These are phyloP conservation scores for Casuarina equisetifolia DNA, from an alignment of 306 rosid species.

Conservation along the genomic window DNA sequence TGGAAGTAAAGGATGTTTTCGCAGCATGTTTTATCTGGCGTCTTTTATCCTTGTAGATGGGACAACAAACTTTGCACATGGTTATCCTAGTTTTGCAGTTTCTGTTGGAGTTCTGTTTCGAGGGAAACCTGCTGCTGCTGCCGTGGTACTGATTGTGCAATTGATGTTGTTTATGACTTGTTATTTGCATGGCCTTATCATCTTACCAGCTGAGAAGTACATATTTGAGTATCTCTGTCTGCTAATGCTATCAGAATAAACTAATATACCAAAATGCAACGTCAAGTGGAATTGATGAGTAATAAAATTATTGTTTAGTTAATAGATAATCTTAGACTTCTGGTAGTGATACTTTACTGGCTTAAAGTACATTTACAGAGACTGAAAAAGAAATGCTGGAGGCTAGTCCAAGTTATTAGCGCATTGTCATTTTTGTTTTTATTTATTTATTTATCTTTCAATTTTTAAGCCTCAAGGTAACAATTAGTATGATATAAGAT, in stretches of 20 bases:
- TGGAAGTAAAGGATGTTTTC: slow-evolving; percentile 1
- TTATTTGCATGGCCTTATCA: slow-evolving; percentile 9
- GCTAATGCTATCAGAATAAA: background rate
- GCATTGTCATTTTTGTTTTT: too few species aligned
- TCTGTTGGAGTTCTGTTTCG: slow-evolving; percentile 84
- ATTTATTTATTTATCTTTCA: background rate
- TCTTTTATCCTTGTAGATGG: slow-evolving; percentile 60
- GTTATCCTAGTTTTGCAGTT: slow-evolving; percentile 94
- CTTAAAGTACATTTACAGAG: background rate
- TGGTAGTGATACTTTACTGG: background rate
- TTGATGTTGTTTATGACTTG: slow-evolving; percentile 7
- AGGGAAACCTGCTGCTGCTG: slow-evolving; percentile 93
- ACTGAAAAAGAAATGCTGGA: background rate
- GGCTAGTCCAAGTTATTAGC: background rate
- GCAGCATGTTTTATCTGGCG: slow-evolving; percentile 31
- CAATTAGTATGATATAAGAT: background rate
- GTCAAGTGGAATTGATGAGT: slow-evolving; percentile 1
- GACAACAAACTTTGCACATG: slow-evolving; percentile 93
- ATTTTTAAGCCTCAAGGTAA: background rate
- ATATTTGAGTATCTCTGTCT: background rate
- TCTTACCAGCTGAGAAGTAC: background rate
- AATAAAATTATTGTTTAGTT: background rate
- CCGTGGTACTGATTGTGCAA: slow-evolving; percentile 60
- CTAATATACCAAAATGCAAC: background rate
- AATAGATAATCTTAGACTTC: background rate